Base-by-base conservation (phyloP, 2,329 filamentous ascomycete species). In the Xylaria multiplex region DNA sequence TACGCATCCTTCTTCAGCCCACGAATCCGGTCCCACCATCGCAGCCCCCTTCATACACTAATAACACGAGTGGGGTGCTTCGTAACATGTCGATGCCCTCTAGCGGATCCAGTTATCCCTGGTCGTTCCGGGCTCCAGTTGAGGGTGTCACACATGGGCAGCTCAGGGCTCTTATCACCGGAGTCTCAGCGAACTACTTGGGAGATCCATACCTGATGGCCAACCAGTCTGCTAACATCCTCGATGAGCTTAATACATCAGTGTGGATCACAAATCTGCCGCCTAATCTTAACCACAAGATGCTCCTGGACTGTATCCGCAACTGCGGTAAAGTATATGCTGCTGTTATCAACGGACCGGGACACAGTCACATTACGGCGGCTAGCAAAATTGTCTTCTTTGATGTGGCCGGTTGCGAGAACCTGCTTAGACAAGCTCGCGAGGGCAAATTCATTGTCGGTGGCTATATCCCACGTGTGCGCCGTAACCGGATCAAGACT, bases 181-280 rank as follows among this genome's bases (percentile, higher is more conserved):
- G 64, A 24, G 50, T 67, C 13, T 75, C 74, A 2, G 6, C 16
- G 1, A 71, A 70, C 60, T 83, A 84, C 70, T 70, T 69, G 7
- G 82, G 81, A 24, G 78, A 83, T 66, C 76, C 77, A 0, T 70
- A 64, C 40, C 69, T 80, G 0, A 16, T 46, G 2, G 75, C 75
- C 9, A 84, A 84, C 73, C 76, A 74, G 49, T 80, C 78, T 1
- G 81, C 81, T 4, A 54, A 76, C 40, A 80, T 83, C 40, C 75
- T 79, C 0, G 74, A 80, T 37, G 65, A 72, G 2, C 62, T 80
- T 37, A 87, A 86, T 73, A 85, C 84, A 37, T 80, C 83, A 0
- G 76, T 88, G 1, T 88, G 84, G 81, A 69, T 88, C 30, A 84
- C 81, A 1, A 83, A 84, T 56, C 79, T 88, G 0, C 83, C 85